A percentile compares a stretch with the other conserved stretches of the same genome.
phyloP scores from a whole-genome alignment of 2,329 filamentous ascomycete genomes.

The Macrophomina phaseolina region DNA sequence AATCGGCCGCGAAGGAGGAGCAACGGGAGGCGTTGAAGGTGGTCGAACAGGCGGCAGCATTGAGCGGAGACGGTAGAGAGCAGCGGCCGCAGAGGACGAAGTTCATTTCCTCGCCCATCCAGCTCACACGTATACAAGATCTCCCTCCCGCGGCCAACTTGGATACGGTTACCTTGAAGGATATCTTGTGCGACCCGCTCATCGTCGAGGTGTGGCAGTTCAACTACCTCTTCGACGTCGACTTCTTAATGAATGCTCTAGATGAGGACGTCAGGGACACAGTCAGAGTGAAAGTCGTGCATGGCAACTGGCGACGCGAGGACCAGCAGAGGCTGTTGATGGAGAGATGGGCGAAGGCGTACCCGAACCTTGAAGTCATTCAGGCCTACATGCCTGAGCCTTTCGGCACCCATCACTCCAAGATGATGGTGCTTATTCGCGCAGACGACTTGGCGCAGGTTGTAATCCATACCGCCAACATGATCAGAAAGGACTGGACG shows the following conservation, averaged over 20 bases:
- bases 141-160: conserved; percentile 65
- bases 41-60: too few species aligned
- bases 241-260: conserved; percentile 64
- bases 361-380: conserved; percentile 73
- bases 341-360: conserved; percentile 66
- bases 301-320: conserved; percentile 72
- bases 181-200: conserved; percentile 75
- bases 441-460: conserved; percentile 79
- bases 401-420: conserved; percentile 85
- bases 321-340: conserved; percentile 63
- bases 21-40: not conserved
- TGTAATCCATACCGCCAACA: conserved; percentile 87
- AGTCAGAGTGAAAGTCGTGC: conserved; percentile 64
- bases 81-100: not conserved
- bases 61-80: not conserved
- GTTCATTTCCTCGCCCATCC: conserved; percentile 67
- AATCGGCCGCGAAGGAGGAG: too few species aligned
- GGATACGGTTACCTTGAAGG: conserved; percentile 68
- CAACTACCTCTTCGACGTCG: conserved; percentile 69
- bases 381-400: conserved; percentile 80
- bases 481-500: conserved; percentile 85
- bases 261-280: conserved; percentile 60
- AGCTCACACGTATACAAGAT: conserved; percentile 72
- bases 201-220: conserved; percentile 76
- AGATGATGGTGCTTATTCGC: conserved; percentile 84